Evolutionary conservation across 306 rosid genomes (phyloP), one percentile per base, ranked within the genome.

Genomic region (Gynostemma pentaphyllum): DNA sequence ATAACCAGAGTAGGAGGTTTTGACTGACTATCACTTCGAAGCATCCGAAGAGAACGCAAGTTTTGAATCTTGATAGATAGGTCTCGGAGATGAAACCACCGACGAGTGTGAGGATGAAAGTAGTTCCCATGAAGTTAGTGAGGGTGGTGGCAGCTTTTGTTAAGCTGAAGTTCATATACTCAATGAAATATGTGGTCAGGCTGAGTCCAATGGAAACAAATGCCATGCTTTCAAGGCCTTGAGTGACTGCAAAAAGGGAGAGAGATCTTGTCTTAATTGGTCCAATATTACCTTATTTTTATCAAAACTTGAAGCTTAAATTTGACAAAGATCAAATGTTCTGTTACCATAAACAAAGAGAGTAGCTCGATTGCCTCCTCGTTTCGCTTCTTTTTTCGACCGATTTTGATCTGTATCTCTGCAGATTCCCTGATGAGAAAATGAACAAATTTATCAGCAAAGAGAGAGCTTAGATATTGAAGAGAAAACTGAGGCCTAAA

Each of bases 141-240:
- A 90, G 73, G 1, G 92, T 79, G 16, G 80, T 82, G 27, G 95
- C 95, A 1, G 97, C 84, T 40, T 80, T 73, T 46, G 95, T 81
- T 52, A 86, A 56, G 79, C 76, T 68, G 65, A 87, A 77, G 81
- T 90, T 84, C 95, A 90, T 90, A 56, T 77, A 75, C 7, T 86
- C 86, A 56, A 62, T 70, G 80, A 90, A 87, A 64, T 90, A 90
- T 4, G 90, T 87, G 57, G 87, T 82, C 9, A 90, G 68, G 76
- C 87, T 87, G 56, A 90, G 50, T 9, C 83, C 88, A 50, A 24
- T 71, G 5, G 94, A 71, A 22, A 90, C 56, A 23, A 82, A 86
- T 3, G 97, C 87, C 97, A 89, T 81, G 79, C 82, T 87, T 68
- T 89, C 95, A 2, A 89, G 71, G 51, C 97, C 95, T 75, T 84